Conservation (phyloP, 345 rosid species). For the Combretum micranthum region DNA sequence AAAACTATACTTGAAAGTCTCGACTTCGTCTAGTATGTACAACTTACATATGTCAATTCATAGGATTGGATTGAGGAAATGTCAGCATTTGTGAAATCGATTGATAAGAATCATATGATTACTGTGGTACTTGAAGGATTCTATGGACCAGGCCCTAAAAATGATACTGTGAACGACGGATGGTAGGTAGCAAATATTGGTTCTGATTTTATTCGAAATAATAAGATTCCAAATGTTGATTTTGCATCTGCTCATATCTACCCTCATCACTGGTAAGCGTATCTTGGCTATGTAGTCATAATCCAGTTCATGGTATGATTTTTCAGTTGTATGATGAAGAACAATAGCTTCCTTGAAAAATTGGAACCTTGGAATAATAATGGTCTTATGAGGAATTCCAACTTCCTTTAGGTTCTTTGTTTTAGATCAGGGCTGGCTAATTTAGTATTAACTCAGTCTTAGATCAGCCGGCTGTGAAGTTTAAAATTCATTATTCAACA, state of each 20-base stretch:
- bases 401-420: no score
- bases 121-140: constrained; percentile 96
- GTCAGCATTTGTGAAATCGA: constrained; percentile 74
- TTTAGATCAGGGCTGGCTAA: no score
- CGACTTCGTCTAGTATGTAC: not conserved
- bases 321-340: no score
- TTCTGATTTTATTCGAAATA: constrained; percentile 83
- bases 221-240: constrained; percentile 46
- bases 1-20: no score
- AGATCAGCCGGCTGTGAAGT: no score
- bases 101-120: constrained; percentile 78
- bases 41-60: no score
- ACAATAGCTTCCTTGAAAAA: no score
- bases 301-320: not conserved
- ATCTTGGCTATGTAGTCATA: not conserved
- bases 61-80: constrained; percentile 93
- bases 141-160: constrained; percentile 84
- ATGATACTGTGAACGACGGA: constrained; percentile 66
- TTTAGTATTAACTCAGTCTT: no score
- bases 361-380: no score
- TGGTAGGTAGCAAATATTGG: constrained; percentile 76
- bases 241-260: constrained; percentile 94
- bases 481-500: no score
- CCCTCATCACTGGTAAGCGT: constrained; percentile 86
- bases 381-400: no score